Conservation (phyloP, 2,329 filamentous ascomycete species). For the Alternaria novae-zelandiae region DNA sequence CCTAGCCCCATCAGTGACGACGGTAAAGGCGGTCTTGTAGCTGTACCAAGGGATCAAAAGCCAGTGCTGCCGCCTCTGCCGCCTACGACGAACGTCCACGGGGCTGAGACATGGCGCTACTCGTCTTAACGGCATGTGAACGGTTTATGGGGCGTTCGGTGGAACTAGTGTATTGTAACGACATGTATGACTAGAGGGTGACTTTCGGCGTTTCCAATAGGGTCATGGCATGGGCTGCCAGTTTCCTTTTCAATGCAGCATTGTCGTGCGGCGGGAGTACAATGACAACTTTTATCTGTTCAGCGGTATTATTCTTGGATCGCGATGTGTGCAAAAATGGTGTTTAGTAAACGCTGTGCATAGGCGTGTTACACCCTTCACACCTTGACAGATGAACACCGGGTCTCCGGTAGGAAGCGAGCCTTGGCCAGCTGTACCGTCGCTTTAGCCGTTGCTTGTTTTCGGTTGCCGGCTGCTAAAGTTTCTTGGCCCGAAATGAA, state of each 20-base stretch:
- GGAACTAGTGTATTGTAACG: slow-evolving; percentile 5
- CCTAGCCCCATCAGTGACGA: slow-evolving; percentile 44
- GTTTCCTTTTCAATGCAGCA: not conserved
- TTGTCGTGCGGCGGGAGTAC: no score
- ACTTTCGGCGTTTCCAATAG: not conserved
- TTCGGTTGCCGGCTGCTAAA: not conserved
- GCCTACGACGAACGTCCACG: slow-evolving; percentile 19
- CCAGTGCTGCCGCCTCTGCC: slow-evolving; percentile 11
- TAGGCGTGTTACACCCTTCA: not conserved
- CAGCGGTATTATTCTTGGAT: not conserved
- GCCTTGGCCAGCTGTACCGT: not conserved
- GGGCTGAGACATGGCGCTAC: slow-evolving; percentile 45
- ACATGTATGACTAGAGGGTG: slow-evolving; percentile 9
- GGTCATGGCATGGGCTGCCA: not conserved
- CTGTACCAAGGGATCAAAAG: slow-evolving; percentile 11
- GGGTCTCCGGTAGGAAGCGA: not conserved
- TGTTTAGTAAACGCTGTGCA: not conserved
- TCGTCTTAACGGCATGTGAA: slow-evolving; percentile 1
- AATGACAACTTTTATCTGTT: not conserved
- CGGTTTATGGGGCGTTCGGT: not conserved
- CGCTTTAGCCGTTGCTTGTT: not conserved
- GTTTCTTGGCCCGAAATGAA: not conserved
- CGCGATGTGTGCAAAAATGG: not conserved
- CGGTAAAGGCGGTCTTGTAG: slow-evolving; percentile 23
- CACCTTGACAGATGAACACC: not conserved